Base-by-base conservation (phyloP, 345 rosid genomes). In the Eucalyptus microcorys region DNA sequence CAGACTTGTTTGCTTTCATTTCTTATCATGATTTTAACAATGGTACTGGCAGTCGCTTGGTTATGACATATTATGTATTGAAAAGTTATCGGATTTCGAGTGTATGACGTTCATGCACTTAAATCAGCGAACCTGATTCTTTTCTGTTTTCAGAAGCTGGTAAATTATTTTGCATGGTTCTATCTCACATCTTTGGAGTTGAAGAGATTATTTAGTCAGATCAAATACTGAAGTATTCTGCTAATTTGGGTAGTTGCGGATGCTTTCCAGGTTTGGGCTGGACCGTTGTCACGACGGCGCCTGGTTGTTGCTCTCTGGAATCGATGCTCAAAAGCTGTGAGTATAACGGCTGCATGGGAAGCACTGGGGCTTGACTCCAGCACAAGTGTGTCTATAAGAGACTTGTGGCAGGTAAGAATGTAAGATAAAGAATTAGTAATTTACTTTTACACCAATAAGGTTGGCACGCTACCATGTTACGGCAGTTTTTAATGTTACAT, bases 281-380 rank as follows among this genome's bases (percentile, higher is more conserved):
- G 99, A 49, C 99, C 99, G n/a, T 93, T 98, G 90, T 91, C 96
- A 37, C 96, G 91, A 86, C 90, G 94, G 85, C 97, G 97, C 42
- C 87, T 98, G 93, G 98, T 88, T 40, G 96, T 98, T 86, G 98
- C 92, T 89, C 93, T 97, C 61, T 98, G 99, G 99, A 98, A 98
- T 92, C 96, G 98, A 53, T 97, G 99, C 91, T 89, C 93, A 32
- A 86, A 93, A 85, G 91, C 94, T 88, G 95, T 94, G 86, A 95
- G 92, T 32, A 94, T 98, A 85, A 94, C 96, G 17, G 98, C 96
- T 79, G 45, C 34, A 61, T 98, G 99, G 99, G 93, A 94, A 42
- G 90, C 87, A 27, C 92, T 98, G 45, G 99, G 99, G 86, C 98
- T 98, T 26, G 94, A 96, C 91, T 93, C 98, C 81, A 90, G 92